These are phyloP conservation scores for Eucalyptus shirleyi DNA, from an alignment of 345 rosid genomes.

Conservation along the genomic window DNA sequence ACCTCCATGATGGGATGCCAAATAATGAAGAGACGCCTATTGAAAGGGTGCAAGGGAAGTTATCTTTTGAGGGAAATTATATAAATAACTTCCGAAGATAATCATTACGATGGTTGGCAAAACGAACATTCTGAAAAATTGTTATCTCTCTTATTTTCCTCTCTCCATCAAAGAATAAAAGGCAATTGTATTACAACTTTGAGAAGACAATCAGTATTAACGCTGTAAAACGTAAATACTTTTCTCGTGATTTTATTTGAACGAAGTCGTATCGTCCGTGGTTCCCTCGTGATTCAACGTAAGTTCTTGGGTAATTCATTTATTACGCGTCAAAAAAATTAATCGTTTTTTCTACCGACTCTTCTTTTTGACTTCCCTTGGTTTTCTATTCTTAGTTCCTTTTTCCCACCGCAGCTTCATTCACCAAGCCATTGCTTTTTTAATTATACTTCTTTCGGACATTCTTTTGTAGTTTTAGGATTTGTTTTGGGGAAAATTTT, in stretches of 20 bases:
- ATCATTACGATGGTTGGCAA: fast-evolving
- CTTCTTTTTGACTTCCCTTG: neutral
- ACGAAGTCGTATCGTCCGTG: fast-evolving
- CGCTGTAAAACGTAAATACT: fast-evolving
- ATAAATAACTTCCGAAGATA: too few species aligned
- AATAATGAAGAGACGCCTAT: fast-evolving
- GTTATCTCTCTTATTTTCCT: too few species aligned
- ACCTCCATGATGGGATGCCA: fast-evolving
- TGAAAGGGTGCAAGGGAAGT: too few species aligned
- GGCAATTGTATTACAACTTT: too few species aligned
- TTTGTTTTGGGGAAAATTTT: too few species aligned
- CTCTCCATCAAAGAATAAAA: too few species aligned
- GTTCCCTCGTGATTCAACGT: fast-evolving
- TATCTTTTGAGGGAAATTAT: too few species aligned
- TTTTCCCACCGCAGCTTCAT: neutral
- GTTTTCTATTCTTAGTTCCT: neutral
- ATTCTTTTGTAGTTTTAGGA: neutral
- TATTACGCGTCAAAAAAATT: fast-evolving
- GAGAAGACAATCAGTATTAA: fast-evolving
- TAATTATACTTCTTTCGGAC: neutral
- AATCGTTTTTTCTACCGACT: fast-evolving
- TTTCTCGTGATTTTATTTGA: fast-evolving
- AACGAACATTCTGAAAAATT: fast-evolving
- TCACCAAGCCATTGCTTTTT: neutral
- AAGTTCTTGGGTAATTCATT: too few species aligned